These are phyloP conservation scores for Pichia cabralensis DNA, from an alignment of 805 yeast genomes.

Conservation along the genomic window DNA sequence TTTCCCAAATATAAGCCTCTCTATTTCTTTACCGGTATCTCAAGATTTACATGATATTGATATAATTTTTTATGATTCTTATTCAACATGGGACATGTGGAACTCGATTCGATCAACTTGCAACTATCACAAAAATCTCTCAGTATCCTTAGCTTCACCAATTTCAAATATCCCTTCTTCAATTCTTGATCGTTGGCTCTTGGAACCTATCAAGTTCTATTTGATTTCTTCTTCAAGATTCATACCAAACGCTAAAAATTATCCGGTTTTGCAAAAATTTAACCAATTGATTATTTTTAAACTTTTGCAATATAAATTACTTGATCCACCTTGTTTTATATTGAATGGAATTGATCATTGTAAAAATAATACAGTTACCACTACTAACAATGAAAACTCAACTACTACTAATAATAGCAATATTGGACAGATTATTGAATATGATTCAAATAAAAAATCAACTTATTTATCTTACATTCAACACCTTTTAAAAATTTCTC, in stretches of 20 bases:
- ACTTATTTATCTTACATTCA: conserved; percentile 24
- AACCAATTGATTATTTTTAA: conserved; percentile 40
- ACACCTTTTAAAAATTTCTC: conserved; percentile 13
- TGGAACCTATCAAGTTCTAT: conserved; percentile 56
- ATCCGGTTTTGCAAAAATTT: conserved; percentile 54
- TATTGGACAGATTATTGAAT: conserved; percentile 1
- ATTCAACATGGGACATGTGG: conserved; percentile 73
- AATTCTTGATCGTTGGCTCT: conserved; percentile 51
- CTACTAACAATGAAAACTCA: neutral
- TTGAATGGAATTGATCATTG: conserved; percentile 46
- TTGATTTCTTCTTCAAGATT: conserved; percentile 48
- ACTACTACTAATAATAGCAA: too few relatives aligned
- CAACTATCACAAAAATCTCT: conserved; percentile 42
- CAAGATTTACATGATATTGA: conserved; percentile 31
- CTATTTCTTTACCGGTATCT: conserved; percentile 40
- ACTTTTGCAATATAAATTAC: conserved; percentile 33
- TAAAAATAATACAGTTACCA: neutral
- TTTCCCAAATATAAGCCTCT: conserved; percentile 29
- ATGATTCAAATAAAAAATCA: conserved; percentile 7
- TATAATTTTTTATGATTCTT: conserved; percentile 27
- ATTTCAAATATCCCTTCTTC: conserved; percentile 40
- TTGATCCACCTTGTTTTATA: conserved; percentile 32
- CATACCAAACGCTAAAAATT: conserved; percentile 47
- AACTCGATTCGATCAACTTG: conserved; percentile 49
- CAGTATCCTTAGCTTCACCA: conserved; percentile 72